Evolutionary conservation across 768 basidiomycete species (phyloP).

Genomic region (Russula sp.): DNA sequence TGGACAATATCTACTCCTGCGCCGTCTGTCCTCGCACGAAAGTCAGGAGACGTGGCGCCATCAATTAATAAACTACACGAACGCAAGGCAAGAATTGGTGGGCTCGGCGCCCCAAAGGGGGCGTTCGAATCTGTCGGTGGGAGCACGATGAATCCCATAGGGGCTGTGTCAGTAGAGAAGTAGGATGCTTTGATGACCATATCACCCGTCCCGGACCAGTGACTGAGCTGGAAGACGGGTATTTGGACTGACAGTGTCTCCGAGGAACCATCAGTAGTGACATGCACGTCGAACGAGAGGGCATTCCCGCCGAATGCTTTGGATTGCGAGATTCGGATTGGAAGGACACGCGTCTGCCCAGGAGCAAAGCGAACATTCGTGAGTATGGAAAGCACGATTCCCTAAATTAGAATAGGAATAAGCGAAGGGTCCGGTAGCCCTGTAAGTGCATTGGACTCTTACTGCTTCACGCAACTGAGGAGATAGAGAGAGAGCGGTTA

Average conservation of each 20-base stretch:
- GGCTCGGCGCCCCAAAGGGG: conserved; percentile 25
- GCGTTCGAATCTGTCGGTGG: conserved; percentile 40
- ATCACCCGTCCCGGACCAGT: conserved; percentile 31
- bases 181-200: conserved; percentile 46
- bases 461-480: background rate
- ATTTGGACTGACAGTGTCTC: conserved; percentile 33
- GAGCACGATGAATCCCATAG: conserved; percentile 50
- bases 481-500: conserved; percentile 27
- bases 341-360: conserved; percentile 39
- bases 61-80: conserved; percentile 24
- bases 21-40: conserved; percentile 49
- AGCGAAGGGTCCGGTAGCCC: background rate
- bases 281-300: conserved; percentile 35
- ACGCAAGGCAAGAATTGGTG: conserved; percentile 59
- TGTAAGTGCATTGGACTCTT: conserved; percentile 15
- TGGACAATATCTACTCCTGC: conserved; percentile 71
- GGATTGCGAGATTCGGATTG: conserved; percentile 41
- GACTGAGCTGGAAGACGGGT: conserved; percentile 38
- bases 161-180: conserved; percentile 46
- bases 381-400: background rate
- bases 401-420: conserved; percentile 4
- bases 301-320: conserved; percentile 31
- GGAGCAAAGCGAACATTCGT: background rate
- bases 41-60: background rate
- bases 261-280: conserved; percentile 21